phyloP scores from a whole-genome alignment of 2,329 filamentous ascomycete genomes.

The Myriosclerotinia duriaeana region DNA sequence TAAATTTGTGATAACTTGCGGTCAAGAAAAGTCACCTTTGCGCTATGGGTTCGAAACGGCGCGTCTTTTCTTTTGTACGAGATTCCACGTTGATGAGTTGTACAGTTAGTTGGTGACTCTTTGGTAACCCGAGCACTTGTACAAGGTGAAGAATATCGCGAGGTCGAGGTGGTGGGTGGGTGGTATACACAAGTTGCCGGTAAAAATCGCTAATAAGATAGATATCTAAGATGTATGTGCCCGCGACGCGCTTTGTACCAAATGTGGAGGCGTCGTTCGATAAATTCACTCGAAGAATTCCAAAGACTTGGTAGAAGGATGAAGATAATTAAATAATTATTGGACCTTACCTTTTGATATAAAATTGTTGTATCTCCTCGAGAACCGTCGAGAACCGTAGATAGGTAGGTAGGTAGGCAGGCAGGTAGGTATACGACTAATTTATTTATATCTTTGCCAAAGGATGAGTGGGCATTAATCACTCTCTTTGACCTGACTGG shows the following conservation, averaged over 20 bases:
- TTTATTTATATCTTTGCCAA: constrained; percentile 6
- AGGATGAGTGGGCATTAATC: background rate
- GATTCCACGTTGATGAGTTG: constrained; percentile 35
- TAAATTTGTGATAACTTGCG: constrained; percentile 7
- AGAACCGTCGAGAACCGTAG: too few relatives aligned
- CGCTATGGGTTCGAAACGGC: constrained; percentile 21
- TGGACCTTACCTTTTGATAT: constrained; percentile 28
- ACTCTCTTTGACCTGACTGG: background rate
- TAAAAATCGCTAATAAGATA: constrained; percentile 23
- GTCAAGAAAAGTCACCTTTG: constrained; percentile 7
- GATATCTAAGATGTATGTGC: constrained; percentile 12
- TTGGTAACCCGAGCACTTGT: constrained; percentile 21
- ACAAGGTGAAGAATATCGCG: constrained; percentile 11
- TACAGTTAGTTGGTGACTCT: constrained; percentile 26
- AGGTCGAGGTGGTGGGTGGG: constrained; percentile 16
- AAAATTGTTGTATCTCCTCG: background rate
- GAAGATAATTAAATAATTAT: constrained; percentile 27
- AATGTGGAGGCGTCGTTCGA: constrained; percentile 26
- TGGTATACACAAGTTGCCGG: constrained; percentile 8
- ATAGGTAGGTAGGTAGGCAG: too few relatives aligned
- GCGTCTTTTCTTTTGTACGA: constrained; percentile 25
- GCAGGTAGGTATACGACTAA: too few relatives aligned
- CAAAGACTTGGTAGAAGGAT: constrained; percentile 28
- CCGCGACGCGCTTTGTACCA: constrained; percentile 28
- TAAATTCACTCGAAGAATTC: constrained; percentile 24